Evolutionary conservation across 2,329 filamentous ascomycete species (phyloP).

Genomic region (Aspergillus sp.): DNA sequence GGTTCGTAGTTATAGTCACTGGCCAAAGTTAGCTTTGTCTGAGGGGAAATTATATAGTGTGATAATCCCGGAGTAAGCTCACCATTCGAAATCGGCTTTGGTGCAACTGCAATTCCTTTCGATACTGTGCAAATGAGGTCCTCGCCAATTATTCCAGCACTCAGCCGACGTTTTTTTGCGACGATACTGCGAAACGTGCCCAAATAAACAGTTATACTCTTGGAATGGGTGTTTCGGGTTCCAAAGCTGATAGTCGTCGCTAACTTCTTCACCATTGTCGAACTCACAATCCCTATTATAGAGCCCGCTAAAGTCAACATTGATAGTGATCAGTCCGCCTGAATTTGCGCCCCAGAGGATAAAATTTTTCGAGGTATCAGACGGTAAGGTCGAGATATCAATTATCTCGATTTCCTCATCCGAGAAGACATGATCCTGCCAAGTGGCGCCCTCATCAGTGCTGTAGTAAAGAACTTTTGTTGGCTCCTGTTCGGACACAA

Average conservation of each 20-base stretch:
- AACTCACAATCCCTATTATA: constrained; percentile 69
- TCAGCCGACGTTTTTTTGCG: constrained; percentile 77
- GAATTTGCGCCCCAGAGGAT: constrained; percentile 74
- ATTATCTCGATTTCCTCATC: constrained; percentile 69
- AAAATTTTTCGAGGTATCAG: constrained; percentile 88
- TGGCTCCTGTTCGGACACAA: constrained; percentile 70
- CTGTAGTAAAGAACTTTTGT: constrained; percentile 74
- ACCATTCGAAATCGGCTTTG: constrained; percentile 90
- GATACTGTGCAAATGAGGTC: constrained; percentile 70
- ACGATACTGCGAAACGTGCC: constrained; percentile 83
- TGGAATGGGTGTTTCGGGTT: constrained; percentile 78
- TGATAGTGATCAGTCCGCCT: constrained; percentile 66
- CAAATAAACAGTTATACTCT: constrained; percentile 82
- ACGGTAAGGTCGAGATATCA: constrained; percentile 84
- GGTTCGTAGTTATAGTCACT: constrained; percentile 94
- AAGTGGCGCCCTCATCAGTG: constrained; percentile 75
- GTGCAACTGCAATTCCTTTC: constrained; percentile 77
- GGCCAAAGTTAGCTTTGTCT: constrained; percentile 11
- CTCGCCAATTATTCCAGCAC: constrained; percentile 78
- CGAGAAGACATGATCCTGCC: constrained; percentile 73
- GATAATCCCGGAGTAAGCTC: constrained; percentile 32
- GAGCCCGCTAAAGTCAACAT: constrained; percentile 84
- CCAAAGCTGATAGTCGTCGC: constrained; percentile 80
- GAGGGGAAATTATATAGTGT: neutral
- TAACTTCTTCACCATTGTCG: constrained; percentile 60